Base-by-base conservation (phyloP, 495 filamentous ascomycete species). In the Penicillium cosmopolitanum region DNA sequence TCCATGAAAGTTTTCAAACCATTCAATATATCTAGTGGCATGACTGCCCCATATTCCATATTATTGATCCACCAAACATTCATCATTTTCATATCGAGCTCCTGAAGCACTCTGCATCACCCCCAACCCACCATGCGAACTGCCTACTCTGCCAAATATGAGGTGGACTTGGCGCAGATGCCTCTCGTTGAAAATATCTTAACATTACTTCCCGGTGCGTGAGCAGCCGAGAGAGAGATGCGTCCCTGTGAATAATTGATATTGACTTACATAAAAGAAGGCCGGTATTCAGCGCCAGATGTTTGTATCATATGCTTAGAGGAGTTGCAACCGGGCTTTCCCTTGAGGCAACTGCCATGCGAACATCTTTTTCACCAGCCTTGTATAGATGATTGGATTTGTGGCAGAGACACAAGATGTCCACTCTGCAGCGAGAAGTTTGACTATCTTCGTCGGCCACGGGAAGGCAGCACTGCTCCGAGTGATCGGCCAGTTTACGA, bases 351-450 rank as follows among this genome's bases (percentile, higher is more conserved):
- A 18, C 51, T 53, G 21, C 51, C 51, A 53, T 53, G 51, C 16
- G 35, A 35, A 23, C 51, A 53, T 53, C 19, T 53, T 38, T 53
- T 53, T 42, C 51, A 53, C 35, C 51, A 53, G 11, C 51, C 51
- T 38, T 53, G 51, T 38, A 53, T 53, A 21, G 51, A 53, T 23
- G 21, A 23, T 5, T 53, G 51, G 51, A 35, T 53, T 15, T 38
- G 51, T 15, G 33, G 12, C 11, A 35, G 40, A 4, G 51, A 53
- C 40, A 38, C 51, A 35, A 53, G 51, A 7, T 53, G 51, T 28
- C 51, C 51, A 13, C 19, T 53, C 9, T 53, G 51, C 15, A 35
- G 34, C 51, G 18, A 38, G 12, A 53, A 23, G 12, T 53, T 40
- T 16, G 42, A 53, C 6, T 5, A 53, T 53, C 51, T 53, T 43